Conservation (phyloP, 2,329 filamentous ascomycete species). For the Fusarium sp. region DNA sequence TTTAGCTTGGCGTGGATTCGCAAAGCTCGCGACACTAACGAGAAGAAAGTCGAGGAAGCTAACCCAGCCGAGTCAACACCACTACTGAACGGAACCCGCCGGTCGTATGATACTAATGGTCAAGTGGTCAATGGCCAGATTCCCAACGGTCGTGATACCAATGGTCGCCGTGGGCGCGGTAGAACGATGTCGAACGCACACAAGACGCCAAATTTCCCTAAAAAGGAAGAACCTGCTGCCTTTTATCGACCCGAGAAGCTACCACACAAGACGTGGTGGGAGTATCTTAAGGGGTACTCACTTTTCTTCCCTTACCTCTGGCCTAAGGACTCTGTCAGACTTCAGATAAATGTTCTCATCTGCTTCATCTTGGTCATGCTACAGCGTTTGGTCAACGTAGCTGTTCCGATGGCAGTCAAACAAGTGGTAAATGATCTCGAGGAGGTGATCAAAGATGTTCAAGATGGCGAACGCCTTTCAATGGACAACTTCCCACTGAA, state of each 20-base stretch:
- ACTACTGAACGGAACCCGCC: conserved; percentile 61
- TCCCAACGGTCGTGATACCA: conserved; percentile 32
- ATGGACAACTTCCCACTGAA: conserved; percentile 48
- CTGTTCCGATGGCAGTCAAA: conserved; percentile 85
- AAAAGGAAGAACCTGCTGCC: conserved; percentile 72
- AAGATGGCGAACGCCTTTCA: conserved; percentile 48
- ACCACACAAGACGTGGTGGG: conserved; percentile 92
- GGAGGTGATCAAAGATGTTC: conserved; percentile 59
- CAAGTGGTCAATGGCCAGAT: conserved; percentile 38
- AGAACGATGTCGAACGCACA: conserved; percentile 54
- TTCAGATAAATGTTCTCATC: conserved; percentile 82
- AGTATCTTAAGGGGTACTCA: conserved; percentile 91
- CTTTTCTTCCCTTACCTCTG: conserved; percentile 97
- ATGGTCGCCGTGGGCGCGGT: conserved; percentile 47
- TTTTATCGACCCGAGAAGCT: conserved; percentile 91
- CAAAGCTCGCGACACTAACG: conserved; percentile 52
- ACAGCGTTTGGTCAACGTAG: conserved; percentile 85
- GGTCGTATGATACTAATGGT: conserved; percentile 50
- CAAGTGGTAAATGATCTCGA: conserved; percentile 80
- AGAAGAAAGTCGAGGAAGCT: conserved; percentile 52
- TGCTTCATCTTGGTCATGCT: conserved; percentile 84
- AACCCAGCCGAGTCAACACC: conserved; percentile 68
- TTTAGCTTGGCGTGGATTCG: conserved; percentile 54
- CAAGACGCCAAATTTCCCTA: conserved; percentile 43
- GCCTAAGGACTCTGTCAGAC: conserved; percentile 79